A percentile compares a stretch with the other conserved stretches of the same genome.
These are phyloP conservation scores for Sphagnum fallax DNA, from an alignment of 228 moss, liverwort and hornwort species.

Conservation along the genomic window DNA sequence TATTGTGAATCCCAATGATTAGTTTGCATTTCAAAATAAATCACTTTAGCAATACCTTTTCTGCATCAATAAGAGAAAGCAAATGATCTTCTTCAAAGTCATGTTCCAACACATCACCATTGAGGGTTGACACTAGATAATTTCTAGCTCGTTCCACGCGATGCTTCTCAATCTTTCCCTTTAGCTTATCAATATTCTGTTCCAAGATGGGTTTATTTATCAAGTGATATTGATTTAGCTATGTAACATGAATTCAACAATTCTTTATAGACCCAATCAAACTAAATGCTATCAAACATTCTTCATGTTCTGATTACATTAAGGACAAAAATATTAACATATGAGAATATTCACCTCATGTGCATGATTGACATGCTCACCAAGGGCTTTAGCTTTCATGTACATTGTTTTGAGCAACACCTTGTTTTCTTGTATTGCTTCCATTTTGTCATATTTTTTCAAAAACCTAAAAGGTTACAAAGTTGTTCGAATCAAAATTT, in stretches of 20 bases:
- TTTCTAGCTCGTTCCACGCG: conserved; percentile 38
- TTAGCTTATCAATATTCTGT: conserved; percentile 49
- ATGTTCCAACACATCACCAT: conserved; percentile 13
- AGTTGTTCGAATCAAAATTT: no score
- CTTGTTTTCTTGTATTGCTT: conserved; percentile 69
- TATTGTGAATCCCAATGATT: no score
- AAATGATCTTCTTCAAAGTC: conserved; percentile 41
- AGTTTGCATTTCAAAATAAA: no score
- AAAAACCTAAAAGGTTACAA: conserved; percentile 30
- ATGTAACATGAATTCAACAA: no score
- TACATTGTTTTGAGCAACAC: conserved; percentile 42
- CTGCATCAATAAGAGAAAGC: conserved; percentile 35
- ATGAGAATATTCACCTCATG: conserved; percentile 29
- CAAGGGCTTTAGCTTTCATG: conserved; percentile 47
- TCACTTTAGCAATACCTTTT: conserved; percentile 26
- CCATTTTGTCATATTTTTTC: conserved; percentile 25
- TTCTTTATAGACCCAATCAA: no score
- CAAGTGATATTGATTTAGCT: no score
- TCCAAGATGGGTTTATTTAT: neutral
- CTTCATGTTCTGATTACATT: neutral
- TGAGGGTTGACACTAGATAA: conserved; percentile 20
- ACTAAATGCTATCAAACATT: neutral
- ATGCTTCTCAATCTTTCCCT: conserved; percentile 47
- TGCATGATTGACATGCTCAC: conserved; percentile 56
- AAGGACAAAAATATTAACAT: neutral